Base-by-base conservation (phyloP, 805 yeast species). In the Jamesozyma lodderae region DNA sequence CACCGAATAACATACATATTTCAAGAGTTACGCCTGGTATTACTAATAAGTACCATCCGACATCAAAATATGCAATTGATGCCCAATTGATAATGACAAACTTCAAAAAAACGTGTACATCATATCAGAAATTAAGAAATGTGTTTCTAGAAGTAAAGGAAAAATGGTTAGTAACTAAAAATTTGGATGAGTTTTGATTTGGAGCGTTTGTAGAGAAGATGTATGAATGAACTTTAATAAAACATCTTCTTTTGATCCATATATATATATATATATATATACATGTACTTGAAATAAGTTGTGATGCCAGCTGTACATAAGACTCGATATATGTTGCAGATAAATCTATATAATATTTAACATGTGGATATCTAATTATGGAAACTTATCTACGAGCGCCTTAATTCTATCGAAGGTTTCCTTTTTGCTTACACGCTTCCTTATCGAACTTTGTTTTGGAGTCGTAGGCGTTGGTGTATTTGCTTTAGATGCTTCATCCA, bases 1-100 rank as follows among this genome's bases (percentile, higher is more conserved):
- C 94, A 1, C 94, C 96, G 2, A 88, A 88, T 53, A 83, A 87
- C 52, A 72, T 84, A 20, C 90, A 85, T 53, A 72, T 87, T 28
- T 75, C 90, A 1, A 68, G 95, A 41, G 73, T 79, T 13, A 79
- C 80, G 47, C 70, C 79, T 24, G 64, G 63, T 5, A 59, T 51
- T 19, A 55, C 54, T 13, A 49, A 58, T 10, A 60, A 49, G 38
- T 46, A 61, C 13, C 72, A 55, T 17, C 43, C 45, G 9, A 43
- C 54, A 1, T 53, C 63, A n/a, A 58, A 52, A 27, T 47, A 47
- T 20, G 52, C 73, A 17, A 55, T 79, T 33, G 86, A 81, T 52
- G 77, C 90, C 0, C 90, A 82, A 51, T 67, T 73, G 41, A 77
- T 85, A 35, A 81, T 83, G 86, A 53, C 79, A 44, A 71, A 72